Evolutionary conservation across 768 basidiomycete genomes (phyloP), one percentile per base, ranked within the genome.

Genomic region (Mycena amicta): DNA sequence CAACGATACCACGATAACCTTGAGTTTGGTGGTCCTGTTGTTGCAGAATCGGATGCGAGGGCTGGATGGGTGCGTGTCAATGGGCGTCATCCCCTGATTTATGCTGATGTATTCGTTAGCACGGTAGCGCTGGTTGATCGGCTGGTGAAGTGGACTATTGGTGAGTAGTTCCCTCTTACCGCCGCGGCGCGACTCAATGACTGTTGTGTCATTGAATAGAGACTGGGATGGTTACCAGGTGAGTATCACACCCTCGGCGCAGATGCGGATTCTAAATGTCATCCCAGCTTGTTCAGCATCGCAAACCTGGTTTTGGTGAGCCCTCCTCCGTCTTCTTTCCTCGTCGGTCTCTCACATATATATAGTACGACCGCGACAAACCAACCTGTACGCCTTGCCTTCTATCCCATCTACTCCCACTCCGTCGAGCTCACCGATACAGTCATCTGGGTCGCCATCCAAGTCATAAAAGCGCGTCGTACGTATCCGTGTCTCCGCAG

Each of bases 81-180:
- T n/a, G n/a, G n/a, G n/a, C n/a, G n/a, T n/a, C n/a, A n/a, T n/a
- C n/a, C n/a, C n/a, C n/a, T n/a, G n/a, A n/a, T n/a, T n/a, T n/a
- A n/a, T n/a, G n/a, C n/a, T n/a, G n/a, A n/a, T n/a, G n/a, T n/a
- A n/a, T n/a, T n/a, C n/a, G 26, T 29, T 39, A 56, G 59, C 15
- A 60, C 55, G 1, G 27, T 33, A 5, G 49, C 52, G 18, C 6
- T 59, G 3, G 27, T 59, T 18, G 52, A 59, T 46, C 51, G 50
- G 31, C 33, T 55, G 11, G 52, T 59, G 25, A 33, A n/a, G 25
- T 59, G 53, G 53, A 55, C 58, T 2, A 22, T 59, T 20, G 58
- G 57, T 59, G 29, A 3, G 52, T 30, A 5, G 18, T 39, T 23
- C 27, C 5, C 30, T 18, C 15, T 13, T 31, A 27, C 20, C 26